Evolutionary conservation across 2,329 filamentous ascomycete species (phyloP), one percentile per base, ranked within the genome.

Genomic region (Exutisphaerella laricina): DNA sequence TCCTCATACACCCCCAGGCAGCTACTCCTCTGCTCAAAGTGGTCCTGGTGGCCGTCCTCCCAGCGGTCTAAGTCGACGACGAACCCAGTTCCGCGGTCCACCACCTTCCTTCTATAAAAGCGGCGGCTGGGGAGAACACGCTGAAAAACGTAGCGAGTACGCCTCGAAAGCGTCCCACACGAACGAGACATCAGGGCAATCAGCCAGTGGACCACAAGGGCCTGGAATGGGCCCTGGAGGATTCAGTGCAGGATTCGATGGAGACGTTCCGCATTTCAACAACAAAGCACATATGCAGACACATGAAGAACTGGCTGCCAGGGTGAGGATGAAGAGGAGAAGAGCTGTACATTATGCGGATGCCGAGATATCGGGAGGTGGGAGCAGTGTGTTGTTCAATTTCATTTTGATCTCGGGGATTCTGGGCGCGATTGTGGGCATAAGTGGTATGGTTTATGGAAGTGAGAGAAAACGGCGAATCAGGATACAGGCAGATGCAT

Each of bases 21-120:
- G 69, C 26, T 71, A 75, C 54, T 72, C 70, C 25, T 73, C 71
- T 1, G 70, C 84, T 36, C 53, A 54, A n/a, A 43, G 51, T n/a
- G 82, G 52, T 3, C 52, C 82, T 2, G 87, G 87, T 39, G 80
- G 83, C 1, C 79, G 92, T 0, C 81, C 89, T 0, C 80, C 92
- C 0, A 87, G 80, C 1, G 92, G 92, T 0, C 70, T 98, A 22
- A 88, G 82, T 61, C 78, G 83, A 29, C 78, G 90, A 17, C 74
- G 87, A 2, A 79, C 80, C 2, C 74, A 82, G 4, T 96, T 94
- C 65, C 78, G 78, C 14, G 90, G 90, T 0, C 90, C 92, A 3
- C 89, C 92, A 38, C 89, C 90, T 0, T 86, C 80, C 51, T 97
- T 96, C 69, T 96, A 88, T 66, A 77, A 82, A 13, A 81, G 76